Base-by-base conservation (phyloP, 495 filamentous ascomycete species). In the Filosporella fistucella region DNA sequence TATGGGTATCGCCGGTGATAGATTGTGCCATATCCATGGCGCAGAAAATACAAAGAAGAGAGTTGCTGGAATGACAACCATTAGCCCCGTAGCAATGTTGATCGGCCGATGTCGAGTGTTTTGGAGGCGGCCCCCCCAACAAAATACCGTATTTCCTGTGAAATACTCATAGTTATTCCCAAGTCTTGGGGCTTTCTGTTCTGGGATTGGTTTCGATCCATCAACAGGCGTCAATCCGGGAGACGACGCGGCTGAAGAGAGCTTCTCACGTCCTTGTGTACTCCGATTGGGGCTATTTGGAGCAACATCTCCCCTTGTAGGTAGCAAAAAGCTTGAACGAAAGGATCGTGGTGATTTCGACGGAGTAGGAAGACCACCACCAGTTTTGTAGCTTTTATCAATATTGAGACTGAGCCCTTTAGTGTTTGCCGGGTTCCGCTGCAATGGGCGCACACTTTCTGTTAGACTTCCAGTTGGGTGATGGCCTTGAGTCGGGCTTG, bases 1-100 rank as follows among this genome's bases (percentile, higher is more conserved):
- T 51, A 97, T 80, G 36, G 94, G 93, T 60, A 98, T 84, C 29
- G 89, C 91, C 10, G 93, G 93, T 13, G 89, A 95, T 55, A 95
- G 76, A 57, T 96, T 78, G 56, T 81, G 74, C 89, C 91, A 97
- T 39, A 96, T 61, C 81, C 87, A 98, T 41, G 91, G 81, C 16
- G 85, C 93, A 47, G 89, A 96, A 60, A 82, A 95, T 32, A 66
- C 77, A 65, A 95, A 88, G 68, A 95, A 98, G 32, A 98, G 71
- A 22, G 77, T 75, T 23, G 78, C 71, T 2, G 94, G 94, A 23
- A 95, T 52, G 23, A 89, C 66, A 11, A 95, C 75, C 16, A 95
- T 62, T 34, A 89, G 63, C 16, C 84, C 91, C 10, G 93, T 98
- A 32, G 80, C 82, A 56, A 97, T 81, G 53, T 96, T 96, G 57